phyloP scores from a whole-genome alignment of 2,329 filamentous ascomycete species.

The Beauveria australis region DNA sequence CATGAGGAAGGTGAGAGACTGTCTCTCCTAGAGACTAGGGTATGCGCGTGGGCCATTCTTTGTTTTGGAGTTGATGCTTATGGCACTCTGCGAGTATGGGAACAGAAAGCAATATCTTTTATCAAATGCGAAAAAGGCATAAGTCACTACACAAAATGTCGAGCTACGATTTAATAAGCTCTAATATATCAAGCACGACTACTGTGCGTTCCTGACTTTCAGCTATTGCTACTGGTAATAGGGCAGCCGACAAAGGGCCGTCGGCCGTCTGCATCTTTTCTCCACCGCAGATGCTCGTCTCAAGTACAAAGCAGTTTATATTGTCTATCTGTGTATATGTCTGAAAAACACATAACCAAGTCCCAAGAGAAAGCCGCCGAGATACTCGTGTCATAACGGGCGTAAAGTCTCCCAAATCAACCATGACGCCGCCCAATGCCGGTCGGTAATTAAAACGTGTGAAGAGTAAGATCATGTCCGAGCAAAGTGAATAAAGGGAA shows the following conservation, averaged over 20 bases:
- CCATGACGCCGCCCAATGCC: conserved; percentile 3
- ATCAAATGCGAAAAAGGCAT: background rate
- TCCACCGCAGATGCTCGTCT: background rate
- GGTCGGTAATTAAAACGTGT: background rate
- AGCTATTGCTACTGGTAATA: too few species aligned
- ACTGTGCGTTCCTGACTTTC: background rate
- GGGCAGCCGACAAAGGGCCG: too few species aligned
- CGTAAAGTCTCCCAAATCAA: background rate
- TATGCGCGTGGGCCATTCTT: background rate
- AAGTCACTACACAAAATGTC: background rate
- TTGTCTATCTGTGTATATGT: background rate
- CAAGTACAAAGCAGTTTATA: background rate
- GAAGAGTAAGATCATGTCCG: background rate
- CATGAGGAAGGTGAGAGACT: background rate
- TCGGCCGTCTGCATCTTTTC: too few species aligned
- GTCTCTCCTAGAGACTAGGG: background rate
- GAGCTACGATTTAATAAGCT: background rate
- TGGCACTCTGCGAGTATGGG: background rate
- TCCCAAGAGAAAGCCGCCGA: background rate
- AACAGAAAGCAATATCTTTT: background rate
- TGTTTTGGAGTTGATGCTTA: background rate
- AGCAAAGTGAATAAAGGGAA: background rate
- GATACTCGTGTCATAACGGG: background rate
- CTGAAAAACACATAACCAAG: background rate
- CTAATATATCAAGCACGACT: background rate